A percentile compares a stretch with the other conserved stretches of the same genome.
These are phyloP conservation scores for Diaporthe eres DNA, from an alignment of 2,329 filamentous ascomycete genomes.

Conservation along the genomic window DNA sequence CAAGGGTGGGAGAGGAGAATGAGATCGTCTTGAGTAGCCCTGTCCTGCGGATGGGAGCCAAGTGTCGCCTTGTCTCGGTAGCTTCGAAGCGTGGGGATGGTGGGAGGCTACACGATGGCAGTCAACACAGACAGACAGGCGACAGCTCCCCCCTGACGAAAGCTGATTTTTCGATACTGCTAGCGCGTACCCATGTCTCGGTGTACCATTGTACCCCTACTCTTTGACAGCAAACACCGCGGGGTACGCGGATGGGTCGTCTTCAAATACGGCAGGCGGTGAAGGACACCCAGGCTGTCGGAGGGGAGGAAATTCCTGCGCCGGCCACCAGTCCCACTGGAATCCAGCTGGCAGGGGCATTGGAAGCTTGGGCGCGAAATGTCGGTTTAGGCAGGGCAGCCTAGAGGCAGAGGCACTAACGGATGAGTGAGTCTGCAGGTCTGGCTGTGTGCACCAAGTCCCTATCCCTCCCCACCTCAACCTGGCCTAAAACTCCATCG, in stretches of 20 bases:
- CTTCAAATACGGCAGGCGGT: constrained; percentile 13
- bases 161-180: constrained; percentile 41
- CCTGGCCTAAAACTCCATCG: constrained; percentile 37
- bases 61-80: constrained; percentile 19
- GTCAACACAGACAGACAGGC: constrained; percentile 30
- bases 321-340: constrained; percentile 29
- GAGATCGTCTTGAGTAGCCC: background rate
- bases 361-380: constrained; percentile 32
- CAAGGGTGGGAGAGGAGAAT: background rate
- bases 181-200: constrained; percentile 33
- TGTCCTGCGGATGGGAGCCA: background rate
- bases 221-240: constrained; percentile 22
- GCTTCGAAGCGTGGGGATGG: constrained; percentile 26
- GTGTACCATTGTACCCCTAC: constrained; percentile 19
- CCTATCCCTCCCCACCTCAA: constrained; percentile 32
- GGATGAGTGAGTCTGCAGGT: background rate
- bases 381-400: background rate
- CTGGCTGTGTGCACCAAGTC: background rate
- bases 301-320: constrained; percentile 35
- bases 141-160: constrained; percentile 30
- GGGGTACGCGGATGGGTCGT: constrained; percentile 25
- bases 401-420: constrained; percentile 1
- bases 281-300: background rate
- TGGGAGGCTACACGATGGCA: constrained; percentile 28
- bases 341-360: constrained; percentile 4